phyloP scores from a whole-genome alignment of 1,284 basidiomycete genomes.

The Ceratobasidium sp. region DNA sequence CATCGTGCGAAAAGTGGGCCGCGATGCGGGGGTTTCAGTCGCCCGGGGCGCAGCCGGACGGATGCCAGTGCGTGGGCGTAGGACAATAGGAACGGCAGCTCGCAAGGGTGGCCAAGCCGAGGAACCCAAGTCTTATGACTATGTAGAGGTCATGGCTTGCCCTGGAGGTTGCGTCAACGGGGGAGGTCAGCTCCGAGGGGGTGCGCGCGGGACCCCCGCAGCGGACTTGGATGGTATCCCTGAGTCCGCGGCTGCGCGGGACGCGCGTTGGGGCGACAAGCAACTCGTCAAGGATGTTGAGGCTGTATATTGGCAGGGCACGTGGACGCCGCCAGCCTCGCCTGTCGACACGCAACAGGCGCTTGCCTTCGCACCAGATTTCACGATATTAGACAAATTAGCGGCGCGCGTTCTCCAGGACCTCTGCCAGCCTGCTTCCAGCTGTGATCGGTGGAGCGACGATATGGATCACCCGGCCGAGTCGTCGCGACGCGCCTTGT shows the following conservation, averaged over 20 bases:
- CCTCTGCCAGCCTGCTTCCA: constrained; percentile 50
- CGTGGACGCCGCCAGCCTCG: constrained; percentile 65
- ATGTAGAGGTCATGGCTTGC: constrained; percentile 99
- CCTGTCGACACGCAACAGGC: constrained; percentile 49
- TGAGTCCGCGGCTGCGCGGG: constrained; percentile 53
- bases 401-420: constrained; percentile 61
- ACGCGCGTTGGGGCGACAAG: constrained; percentile 71
- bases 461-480: constrained; percentile 59
- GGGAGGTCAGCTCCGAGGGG: constrained; percentile 87
- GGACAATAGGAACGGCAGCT: constrained; percentile 48
- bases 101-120: constrained; percentile 53
- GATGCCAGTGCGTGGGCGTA: constrained; percentile 53
- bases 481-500: constrained; percentile 59
- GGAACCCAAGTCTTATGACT: constrained; percentile 79
- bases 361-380: constrained; percentile 5
- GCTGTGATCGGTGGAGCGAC: constrained; percentile 51
- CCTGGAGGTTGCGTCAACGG: constrained; percentile 98
- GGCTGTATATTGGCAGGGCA: constrained; percentile 73
- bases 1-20: constrained; percentile 92
- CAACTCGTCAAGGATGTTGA: constrained; percentile 85
- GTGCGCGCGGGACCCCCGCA: constrained; percentile 45
- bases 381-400: constrained; percentile 57
- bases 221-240: constrained; percentile 55
- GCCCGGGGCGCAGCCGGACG: constrained; percentile 63
- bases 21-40: constrained; percentile 80